Evolutionary conservation across 176 grass and related monocot genomes (phyloP).

Genomic region (Oryza glaberrima): DNA sequence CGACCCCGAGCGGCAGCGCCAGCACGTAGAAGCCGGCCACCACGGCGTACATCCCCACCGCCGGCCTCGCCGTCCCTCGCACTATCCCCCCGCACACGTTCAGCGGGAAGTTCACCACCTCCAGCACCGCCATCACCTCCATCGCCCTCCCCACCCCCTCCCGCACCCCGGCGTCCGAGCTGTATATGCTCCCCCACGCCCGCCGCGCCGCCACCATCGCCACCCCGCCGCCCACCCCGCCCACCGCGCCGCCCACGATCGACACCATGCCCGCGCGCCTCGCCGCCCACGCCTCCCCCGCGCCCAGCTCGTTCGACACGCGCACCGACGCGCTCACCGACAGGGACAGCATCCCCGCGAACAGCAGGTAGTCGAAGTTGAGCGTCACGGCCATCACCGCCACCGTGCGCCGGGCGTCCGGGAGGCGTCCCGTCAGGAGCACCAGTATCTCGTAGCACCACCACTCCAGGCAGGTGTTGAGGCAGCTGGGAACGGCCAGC

Average conservation of each 20-base stretch:
- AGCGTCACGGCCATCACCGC: conserved; percentile 73
- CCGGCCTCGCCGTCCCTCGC: conserved; percentile 69
- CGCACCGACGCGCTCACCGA: conserved; percentile 78
- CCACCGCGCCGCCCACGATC: conserved; percentile 32
- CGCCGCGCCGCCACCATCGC: conserved; percentile 57
- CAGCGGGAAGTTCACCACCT: conserved; percentile 87
- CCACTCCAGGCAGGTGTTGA: conserved; percentile 94
- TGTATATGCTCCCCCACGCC: conserved; percentile 63
- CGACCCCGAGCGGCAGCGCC: conserved; percentile 66
- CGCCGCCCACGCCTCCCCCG: conserved; percentile 46
- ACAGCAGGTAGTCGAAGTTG: conserved; percentile 97
- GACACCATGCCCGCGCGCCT: conserved; percentile 57
- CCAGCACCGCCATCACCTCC: conserved; percentile 78
- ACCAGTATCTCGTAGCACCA: conserved; percentile 98
- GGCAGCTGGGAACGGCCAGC: conserved; percentile 67
- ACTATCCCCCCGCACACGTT: conserved; percentile 79
- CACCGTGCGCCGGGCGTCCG: conserved; percentile 67
- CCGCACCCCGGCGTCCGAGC: conserved; percentile 42
- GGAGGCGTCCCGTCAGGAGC: conserved; percentile 78
- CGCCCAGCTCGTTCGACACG: conserved; percentile 88
- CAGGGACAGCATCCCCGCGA: conserved; percentile 73
- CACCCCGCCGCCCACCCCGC: conserved; percentile 41
- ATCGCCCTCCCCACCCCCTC: conserved; percentile 66
- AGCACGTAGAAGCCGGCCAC: conserved; percentile 77
- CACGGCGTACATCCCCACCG: conserved; percentile 70